Conservation (phyloP, 2,329 filamentous ascomycete species). For the Fusarium sublunatum region DNA sequence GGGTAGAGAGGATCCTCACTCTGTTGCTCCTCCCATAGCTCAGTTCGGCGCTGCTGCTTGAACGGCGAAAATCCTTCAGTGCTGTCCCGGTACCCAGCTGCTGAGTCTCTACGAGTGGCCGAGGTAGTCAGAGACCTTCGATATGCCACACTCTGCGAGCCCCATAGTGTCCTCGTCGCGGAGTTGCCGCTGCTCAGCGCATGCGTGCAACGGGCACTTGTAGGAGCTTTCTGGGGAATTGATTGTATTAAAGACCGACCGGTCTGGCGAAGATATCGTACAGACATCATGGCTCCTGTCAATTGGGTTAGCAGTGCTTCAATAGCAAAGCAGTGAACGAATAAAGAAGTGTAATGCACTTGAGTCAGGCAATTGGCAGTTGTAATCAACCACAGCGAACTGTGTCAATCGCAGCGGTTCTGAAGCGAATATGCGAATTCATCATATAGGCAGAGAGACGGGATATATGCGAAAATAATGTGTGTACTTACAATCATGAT, state of each 20-base stretch:
- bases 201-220: slow-evolving; percentile 27
- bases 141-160: slow-evolving; percentile 7
- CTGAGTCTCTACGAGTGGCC: slow-evolving; percentile 12
- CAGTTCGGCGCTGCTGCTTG: slow-evolving; percentile 51
- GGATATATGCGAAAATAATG: neutral
- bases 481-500: slow-evolving; percentile 55
- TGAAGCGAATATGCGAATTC: slow-evolving; percentile 59
- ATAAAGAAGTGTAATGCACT: slow-evolving; percentile 22
- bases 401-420: slow-evolving; percentile 64
- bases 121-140: slow-evolving; percentile 42
- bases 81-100: slow-evolving; percentile 30
- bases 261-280: slow-evolving; percentile 53
- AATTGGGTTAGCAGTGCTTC: slow-evolving; percentile 37
- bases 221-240: slow-evolving; percentile 19
- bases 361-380: slow-evolving; percentile 55
- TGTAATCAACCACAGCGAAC: slow-evolving; percentile 59
- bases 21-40: slow-evolving; percentile 49
- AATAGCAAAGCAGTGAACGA: slow-evolving; percentile 13
- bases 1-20: slow-evolving; percentile 52
- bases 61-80: slow-evolving; percentile 50
- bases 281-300: slow-evolving; percentile 53
- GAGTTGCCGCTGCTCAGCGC: slow-evolving; percentile 17
- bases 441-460: slow-evolving; percentile 50
- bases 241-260: slow-evolving; percentile 45
- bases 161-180: slow-evolving; percentile 24